Conservation (phyloP, 331 rosid genomes). For the Ulmus americana region DNA sequence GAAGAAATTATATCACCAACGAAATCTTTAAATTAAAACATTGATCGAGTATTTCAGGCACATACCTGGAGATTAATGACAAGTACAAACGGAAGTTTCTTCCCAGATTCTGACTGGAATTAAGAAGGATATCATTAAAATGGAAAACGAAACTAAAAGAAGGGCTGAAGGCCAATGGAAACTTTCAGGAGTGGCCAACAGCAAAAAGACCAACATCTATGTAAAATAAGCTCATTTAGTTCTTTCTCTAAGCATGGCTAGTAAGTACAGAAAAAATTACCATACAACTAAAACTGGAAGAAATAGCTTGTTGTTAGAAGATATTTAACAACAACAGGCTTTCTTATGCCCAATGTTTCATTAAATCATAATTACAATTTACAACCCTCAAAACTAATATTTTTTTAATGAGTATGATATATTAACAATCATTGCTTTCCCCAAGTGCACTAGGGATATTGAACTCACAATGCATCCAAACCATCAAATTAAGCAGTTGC, state of each 20-base stretch:
- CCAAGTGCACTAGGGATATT: neutral
- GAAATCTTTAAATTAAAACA: neutral
- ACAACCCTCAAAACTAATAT: too few relatives aligned
- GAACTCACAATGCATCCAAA: neutral
- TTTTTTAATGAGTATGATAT: too few relatives aligned
- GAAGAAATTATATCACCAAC: neutral
- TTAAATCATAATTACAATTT: too few relatives aligned
- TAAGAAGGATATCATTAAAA: constrained; percentile 31
- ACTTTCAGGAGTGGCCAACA: neutral
- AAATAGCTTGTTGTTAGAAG: too few relatives aligned
- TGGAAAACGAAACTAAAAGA: neutral
- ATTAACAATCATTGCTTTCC: neutral
- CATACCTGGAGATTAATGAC: constrained; percentile 89
- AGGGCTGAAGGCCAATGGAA: neutral
- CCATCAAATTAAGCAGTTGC: neutral
- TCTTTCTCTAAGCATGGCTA: neutral
- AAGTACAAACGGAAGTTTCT: constrained; percentile 76
- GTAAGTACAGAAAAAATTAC: too few relatives aligned
- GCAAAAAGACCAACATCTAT: neutral
- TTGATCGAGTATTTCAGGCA: neutral
- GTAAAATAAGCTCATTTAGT: neutral
- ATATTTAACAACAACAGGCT: too few relatives aligned
- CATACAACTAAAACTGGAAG: too few relatives aligned
- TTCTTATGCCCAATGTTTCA: too few relatives aligned
- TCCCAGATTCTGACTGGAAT: constrained; percentile 79